These are phyloP conservation scores for Camellia japonica DNA, from an alignment of 148 eudicot species.

Conservation along the genomic window DNA sequence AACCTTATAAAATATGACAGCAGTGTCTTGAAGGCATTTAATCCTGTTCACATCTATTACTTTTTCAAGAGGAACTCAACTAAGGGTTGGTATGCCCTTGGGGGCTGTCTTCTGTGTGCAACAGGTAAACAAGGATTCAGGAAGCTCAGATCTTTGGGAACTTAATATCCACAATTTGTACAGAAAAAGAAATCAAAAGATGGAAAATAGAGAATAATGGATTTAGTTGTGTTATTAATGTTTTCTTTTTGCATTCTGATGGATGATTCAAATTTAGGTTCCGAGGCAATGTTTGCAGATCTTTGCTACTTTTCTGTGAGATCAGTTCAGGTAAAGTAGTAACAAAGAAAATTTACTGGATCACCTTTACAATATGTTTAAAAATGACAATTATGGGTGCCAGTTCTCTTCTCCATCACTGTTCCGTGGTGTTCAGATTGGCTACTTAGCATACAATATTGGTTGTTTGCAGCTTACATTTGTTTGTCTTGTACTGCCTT, in stretches of 20 bases:
- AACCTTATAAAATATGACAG: constrained; percentile 76
- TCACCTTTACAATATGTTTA: constrained; percentile 6
- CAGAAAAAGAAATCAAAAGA: too few relatives aligned
- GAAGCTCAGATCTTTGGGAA: not conserved
- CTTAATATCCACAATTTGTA: not conserved
- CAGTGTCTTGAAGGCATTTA: constrained; percentile 81
- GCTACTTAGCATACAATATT: constrained; percentile 9
- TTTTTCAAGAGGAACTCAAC: constrained; percentile 76
- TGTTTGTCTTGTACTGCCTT: constrained; percentile 85
- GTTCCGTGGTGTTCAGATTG: not conserved
- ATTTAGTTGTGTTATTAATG: not conserved
- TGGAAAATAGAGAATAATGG: too few relatives aligned
- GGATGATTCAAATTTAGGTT: constrained; percentile 51
- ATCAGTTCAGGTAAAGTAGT: constrained; percentile 80
- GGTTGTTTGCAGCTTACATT: constrained; percentile 81
- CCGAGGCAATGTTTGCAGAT: constrained; percentile 99
- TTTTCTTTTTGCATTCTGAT: constrained; percentile 8
- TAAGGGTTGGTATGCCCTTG: constrained; percentile 95
- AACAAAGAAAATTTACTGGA: not conserved
- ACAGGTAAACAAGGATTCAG: constrained; percentile 54
- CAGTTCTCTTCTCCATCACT: constrained; percentile 7
- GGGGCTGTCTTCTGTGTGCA: constrained; percentile 92
- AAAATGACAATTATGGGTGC: not conserved
- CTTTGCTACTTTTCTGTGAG: constrained; percentile 96
- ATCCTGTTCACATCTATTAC: constrained; percentile 88